Evolutionary conservation across 2,329 filamentous ascomycete species (phyloP).

Genomic region (Colletotrichum chrysophilum): DNA sequence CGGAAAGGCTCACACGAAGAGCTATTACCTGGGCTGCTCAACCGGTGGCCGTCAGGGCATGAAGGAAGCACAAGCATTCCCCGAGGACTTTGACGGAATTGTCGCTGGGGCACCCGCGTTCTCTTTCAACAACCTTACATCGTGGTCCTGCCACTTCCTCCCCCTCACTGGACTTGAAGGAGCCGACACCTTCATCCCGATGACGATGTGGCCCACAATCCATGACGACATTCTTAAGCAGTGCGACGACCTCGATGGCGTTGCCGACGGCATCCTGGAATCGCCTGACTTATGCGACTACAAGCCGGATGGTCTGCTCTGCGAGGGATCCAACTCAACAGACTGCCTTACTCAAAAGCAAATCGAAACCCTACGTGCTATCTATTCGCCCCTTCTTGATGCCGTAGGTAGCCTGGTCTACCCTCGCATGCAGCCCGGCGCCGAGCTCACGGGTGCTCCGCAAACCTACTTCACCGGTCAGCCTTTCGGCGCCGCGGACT

Average conservation of each 20-base stretch:
- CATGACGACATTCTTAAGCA: constrained; percentile 30
- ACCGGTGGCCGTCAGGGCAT: constrained; percentile 57
- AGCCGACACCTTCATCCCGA: constrained; percentile 36
- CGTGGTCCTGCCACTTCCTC: constrained; percentile 28
- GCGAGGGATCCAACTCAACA: constrained; percentile 23
- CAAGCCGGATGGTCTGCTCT: constrained; percentile 45
- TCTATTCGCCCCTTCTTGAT: constrained; percentile 33
- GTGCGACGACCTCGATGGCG: constrained; percentile 28
- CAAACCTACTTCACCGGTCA: constrained; percentile 36
- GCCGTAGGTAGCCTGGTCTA: constrained; percentile 41
- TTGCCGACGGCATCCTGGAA: constrained; percentile 26
- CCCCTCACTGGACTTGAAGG: constrained; percentile 45
- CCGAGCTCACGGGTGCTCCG: constrained; percentile 45
- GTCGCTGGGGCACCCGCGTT: constrained; percentile 41
- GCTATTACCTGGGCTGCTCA: constrained; percentile 56
- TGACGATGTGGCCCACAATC: constrained; percentile 26
- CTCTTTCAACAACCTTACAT: constrained; percentile 44
- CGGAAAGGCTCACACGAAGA: constrained; percentile 32
- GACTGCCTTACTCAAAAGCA: constrained; percentile 31
- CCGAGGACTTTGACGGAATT: constrained; percentile 55
- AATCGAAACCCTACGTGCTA: constrained; percentile 36
- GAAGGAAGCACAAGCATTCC: constrained; percentile 49
- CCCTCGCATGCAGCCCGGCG: constrained; percentile 53
- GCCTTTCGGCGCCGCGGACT: constrained; percentile 33
- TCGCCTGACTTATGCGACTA: constrained; percentile 32